Evolutionary conservation across 2,329 filamentous ascomycete genomes (phyloP), one percentile per base, ranked within the genome.

Genomic region (Sordariomycetes sp.): DNA sequence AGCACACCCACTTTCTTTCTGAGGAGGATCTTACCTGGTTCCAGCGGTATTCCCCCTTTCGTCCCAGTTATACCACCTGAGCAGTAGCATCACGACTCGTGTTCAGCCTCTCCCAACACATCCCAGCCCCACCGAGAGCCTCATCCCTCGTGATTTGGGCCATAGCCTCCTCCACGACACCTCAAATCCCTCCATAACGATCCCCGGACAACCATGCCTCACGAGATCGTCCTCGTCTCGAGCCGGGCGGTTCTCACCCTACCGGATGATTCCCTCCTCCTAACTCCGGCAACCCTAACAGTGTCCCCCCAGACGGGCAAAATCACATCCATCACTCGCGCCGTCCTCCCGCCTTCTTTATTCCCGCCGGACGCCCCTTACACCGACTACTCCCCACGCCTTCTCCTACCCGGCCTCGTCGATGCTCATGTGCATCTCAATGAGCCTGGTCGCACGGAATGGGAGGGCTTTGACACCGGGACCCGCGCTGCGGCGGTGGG

Each of bases 371-470:
- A 82, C 46, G 85, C 87, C 8, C 77, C 79, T 6, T 97, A 97
- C 72, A 80, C 83, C 64, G 87, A 99, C 76, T 86, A 96, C 74
- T 90, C 88, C 24, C 90, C 93, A 12, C 82, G 87, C 71, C 80
- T 97, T 53, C 77, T 99, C 46, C 79, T 97, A 37, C 94, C 94
- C 0, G 94, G 94, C 22, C 79, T 99, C 34, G 93, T 99, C 20
- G 94, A 99, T 70, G 93, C 94, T 40, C 94, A 99, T 71, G 94
- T 99, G 43, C 94, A 99, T 74, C 83, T 97, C 65, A 97, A 97
- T 68, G 94, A 99, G 74, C 94, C 94, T 0, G 94, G 94, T 50
- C 83, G 94, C 59, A 97, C 93, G 57, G 93, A 97, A 81, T 97
- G 94, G 94, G 94, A 99, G 70, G 94, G 94, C 12, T 99, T 99